Conservation (phyloP, 169 alveolate genomes). For the Plasmodium gonderi region DNA sequence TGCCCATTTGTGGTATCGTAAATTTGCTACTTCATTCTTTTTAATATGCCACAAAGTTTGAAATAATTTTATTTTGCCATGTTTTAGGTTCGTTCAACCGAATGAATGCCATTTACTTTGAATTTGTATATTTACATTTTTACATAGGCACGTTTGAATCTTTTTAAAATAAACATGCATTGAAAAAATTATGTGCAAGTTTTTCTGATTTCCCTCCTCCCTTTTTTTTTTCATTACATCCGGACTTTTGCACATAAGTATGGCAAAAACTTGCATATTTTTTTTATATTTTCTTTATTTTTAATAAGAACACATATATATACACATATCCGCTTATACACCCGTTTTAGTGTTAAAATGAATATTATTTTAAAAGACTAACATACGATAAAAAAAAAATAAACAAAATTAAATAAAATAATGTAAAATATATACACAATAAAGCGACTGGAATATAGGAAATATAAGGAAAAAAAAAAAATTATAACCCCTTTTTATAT, state of each 20-base stretch:
- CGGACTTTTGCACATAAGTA: not conserved
- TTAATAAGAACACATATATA: not conserved
- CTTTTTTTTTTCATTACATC: not conserved
- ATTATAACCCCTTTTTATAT: not conserved
- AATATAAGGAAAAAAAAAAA: not conserved
- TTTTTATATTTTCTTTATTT: not conserved
- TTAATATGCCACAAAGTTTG: not conserved
- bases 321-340: not conserved
- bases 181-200: not conserved
- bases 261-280: not conserved
- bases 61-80: not conserved
- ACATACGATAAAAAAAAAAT: too few relatives aligned
- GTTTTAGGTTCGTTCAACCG: not conserved
- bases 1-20: not conserved
- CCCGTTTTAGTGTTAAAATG: not conserved
- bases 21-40: not conserved
- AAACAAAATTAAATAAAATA: not conserved
- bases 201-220: not conserved
- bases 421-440: not conserved
- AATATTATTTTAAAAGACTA: not conserved
- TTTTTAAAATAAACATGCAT: not conserved
- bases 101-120: not conserved
- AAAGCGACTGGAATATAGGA: not conserved
- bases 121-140: not conserved
- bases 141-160: not conserved